Base-by-base conservation (phyloP, 2,329 filamentous ascomycete species). In the Fusarium stilboides region DNA sequence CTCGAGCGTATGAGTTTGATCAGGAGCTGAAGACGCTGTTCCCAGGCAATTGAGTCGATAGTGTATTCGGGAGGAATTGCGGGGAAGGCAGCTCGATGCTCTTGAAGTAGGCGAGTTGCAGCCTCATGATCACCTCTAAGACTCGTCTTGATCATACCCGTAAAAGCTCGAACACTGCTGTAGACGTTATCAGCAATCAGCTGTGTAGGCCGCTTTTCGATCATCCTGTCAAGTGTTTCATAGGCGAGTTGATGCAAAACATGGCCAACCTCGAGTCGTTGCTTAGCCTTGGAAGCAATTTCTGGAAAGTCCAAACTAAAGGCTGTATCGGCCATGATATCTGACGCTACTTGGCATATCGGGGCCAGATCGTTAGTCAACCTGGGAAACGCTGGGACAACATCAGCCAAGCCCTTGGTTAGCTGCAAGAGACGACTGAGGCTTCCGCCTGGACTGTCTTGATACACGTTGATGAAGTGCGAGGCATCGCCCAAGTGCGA, bases 1-100 rank as follows among this genome's bases (percentile, higher is more conserved):
- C 92, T 91, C 59, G 93, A 95, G 74, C 87, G 89, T 53, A 98
- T 90, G 70, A 95, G 89, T 70, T 88, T 91, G 72, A 88, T 89
- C 52, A 92, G 82, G 2, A 91, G 82, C 43, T 84, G 83, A 71
- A 97, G 89, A 51, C 89, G 90, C 91, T 92, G 97, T 57, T 89
- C 85, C 53, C 85, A 83, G 2, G 84, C 80, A 17, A 92, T 82
- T 1, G 89, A 82, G 10, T 87, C 85, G 2, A 82, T 74, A 1
- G 82, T 81, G 58, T 80, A 79, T 4, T 75, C 77, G 5, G 69
- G 63, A 9, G 80, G 74, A 24, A 86, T 77, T 10, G 80, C 64
- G 0, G 84, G 83, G 28, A 77, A 71, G 3, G 67, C 63, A 24
- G 61, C 53, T 17, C 58, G 68, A 55, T 80, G 74, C 17, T 73